Conservation (phyloP, 805 yeast genomes). For the Kockiozyma suomiensis region DNA sequence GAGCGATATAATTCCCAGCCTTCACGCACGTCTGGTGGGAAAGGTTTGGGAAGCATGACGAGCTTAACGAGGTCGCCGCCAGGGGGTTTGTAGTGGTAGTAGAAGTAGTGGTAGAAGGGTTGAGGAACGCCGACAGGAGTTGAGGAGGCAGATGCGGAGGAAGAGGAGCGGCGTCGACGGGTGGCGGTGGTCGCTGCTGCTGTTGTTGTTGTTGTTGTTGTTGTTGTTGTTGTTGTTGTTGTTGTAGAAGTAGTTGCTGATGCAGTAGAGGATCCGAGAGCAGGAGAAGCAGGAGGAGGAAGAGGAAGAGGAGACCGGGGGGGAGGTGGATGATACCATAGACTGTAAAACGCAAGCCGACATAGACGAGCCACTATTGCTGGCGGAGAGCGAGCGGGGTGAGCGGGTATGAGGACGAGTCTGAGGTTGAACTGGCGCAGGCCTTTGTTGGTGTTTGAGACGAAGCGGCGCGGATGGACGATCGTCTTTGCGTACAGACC, state of each 20-base stretch:
- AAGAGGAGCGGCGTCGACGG: conserved; percentile 25
- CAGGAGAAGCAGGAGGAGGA: conserved; percentile 1
- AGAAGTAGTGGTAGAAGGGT: conserved; percentile 28
- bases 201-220: conserved; percentile 7
- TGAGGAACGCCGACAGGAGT: background rate
- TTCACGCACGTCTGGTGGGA: conserved; percentile 80
- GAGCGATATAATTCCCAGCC: conserved; percentile 94
- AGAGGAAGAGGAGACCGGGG: background rate
- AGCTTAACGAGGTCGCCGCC: conserved; percentile 81
- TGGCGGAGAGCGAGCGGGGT: conserved; percentile 17
- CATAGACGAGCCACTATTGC: conserved; percentile 48
- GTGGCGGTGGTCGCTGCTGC: conserved; percentile 7
- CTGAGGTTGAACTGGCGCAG: conserved; percentile 68
- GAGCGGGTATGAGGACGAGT: conserved; percentile 38
- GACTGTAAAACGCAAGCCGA: conserved; percentile 16
- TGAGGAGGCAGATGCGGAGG: conserved; percentile 19
- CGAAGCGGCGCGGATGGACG: conserved; percentile 74
- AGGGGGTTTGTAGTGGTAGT: conserved; percentile 34
- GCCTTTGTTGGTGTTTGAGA: conserved; percentile 85
- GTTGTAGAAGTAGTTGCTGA: conserved; percentile 6
- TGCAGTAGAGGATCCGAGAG: conserved; percentile 5
- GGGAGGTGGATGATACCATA: conserved; percentile 16
- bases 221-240: no score
- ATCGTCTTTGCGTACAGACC: conserved; percentile 90
- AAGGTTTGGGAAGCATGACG: conserved; percentile 77